Evolutionary conservation across 805 yeast genomes (phyloP).

Genomic region (Barnettozyma sucrosica): DNA sequence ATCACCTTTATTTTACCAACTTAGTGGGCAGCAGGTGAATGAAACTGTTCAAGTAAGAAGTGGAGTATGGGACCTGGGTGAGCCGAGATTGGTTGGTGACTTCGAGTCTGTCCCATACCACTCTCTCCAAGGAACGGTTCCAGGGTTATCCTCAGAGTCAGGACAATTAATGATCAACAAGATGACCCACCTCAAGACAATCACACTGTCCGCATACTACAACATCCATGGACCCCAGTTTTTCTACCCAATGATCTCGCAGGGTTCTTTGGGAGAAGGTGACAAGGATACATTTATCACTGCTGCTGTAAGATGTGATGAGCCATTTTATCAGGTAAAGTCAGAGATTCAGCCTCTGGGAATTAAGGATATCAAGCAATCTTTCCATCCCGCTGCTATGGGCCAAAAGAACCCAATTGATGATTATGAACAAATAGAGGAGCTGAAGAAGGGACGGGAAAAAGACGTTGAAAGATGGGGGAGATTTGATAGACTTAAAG

Average conservation of each 20-base stretch:
- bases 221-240: conserved; percentile 52
- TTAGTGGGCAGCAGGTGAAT: conserved; percentile 37
- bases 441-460: neutral
- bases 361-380: neutral
- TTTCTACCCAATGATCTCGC: conserved; percentile 56
- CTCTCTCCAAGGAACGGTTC: conserved; percentile 48
- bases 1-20: conserved; percentile 49
- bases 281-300: conserved; percentile 38
- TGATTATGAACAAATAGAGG: conserved; percentile 26
- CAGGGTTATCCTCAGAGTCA: conserved; percentile 55
- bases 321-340: conserved; percentile 1
- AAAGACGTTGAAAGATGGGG: conserved; percentile 1
- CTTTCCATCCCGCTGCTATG: conserved; percentile 25
- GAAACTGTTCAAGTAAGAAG: conserved; percentile 30
- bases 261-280: conserved; percentile 41
- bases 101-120: conserved; percentile 14
- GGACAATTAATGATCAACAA: conserved; percentile 55
- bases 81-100: conserved; percentile 9
- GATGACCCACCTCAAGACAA: conserved; percentile 43
- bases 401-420: conserved; percentile 12
- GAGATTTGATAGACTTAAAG: conserved; percentile 8
- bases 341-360: neutral
- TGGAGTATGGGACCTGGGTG: conserved; percentile 20
- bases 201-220: conserved; percentile 49
- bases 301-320: conserved; percentile 1